A percentile compares a stretch with the other conserved stretches of the same genome.
Evolutionary conservation across 2,329 filamentous ascomycete genomes (phyloP).

Genomic region (Botrytis fabae): DNA sequence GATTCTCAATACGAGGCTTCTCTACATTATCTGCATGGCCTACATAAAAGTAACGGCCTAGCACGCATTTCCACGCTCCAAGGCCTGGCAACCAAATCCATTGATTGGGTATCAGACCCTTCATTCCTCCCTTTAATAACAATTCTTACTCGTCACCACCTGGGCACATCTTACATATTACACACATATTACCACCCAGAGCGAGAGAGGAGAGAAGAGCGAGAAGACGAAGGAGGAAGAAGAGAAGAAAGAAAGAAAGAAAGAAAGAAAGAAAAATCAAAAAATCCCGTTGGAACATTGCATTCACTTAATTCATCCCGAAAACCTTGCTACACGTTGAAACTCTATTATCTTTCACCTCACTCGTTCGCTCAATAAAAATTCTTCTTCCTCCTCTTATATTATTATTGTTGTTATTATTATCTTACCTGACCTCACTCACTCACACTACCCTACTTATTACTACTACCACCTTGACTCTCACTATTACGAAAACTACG

Average conservation of each 20-base stretch:
- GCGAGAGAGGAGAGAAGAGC: neutral
- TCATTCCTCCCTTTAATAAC: constrained; percentile 9
- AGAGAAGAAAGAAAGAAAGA: neutral
- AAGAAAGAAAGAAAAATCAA: neutral
- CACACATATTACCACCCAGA: neutral
- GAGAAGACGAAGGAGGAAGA: neutral
- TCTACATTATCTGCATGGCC: neutral
- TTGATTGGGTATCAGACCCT: constrained; percentile 7
- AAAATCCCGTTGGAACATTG: neutral
- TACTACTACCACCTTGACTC: neutral
- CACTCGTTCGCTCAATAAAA: neutral
- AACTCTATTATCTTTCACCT: neutral
- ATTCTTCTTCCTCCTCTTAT: too few relatives aligned
- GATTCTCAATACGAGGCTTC: neutral
- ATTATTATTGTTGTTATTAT: neutral
- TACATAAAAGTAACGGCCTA: neutral
- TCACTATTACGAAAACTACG: neutral
- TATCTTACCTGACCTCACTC: neutral
- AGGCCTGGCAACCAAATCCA: neutral
- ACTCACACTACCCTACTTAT: neutral
- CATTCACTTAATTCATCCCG: neutral
- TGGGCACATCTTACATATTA: neutral
- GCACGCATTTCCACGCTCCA: neutral
- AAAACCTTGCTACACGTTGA: neutral
- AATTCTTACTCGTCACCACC: neutral